A percentile compares a stretch with the other conserved stretches of the same genome.
phyloP scores from a whole-genome alignment of 768 basidiomycete species.

The Pleurotus pulmonarius region DNA sequence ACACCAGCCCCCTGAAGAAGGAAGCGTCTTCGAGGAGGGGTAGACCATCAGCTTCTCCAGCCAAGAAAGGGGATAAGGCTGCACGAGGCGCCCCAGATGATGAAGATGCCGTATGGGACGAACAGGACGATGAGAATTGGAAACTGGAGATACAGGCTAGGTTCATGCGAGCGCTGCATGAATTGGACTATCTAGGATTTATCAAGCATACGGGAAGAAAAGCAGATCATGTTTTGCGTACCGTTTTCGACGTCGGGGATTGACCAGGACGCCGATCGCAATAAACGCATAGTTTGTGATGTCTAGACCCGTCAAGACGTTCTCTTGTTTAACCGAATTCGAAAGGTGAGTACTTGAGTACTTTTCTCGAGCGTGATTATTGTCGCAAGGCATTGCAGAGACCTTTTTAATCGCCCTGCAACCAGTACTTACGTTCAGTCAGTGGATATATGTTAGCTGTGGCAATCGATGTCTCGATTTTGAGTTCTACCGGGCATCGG shows the following conservation, averaged over 20 bases:
- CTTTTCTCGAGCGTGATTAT: too few species aligned
- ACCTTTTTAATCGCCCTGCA: too few species aligned
- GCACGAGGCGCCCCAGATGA: conserved; percentile 18
- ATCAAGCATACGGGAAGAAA: conserved; percentile 78
- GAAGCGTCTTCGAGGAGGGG: conserved; percentile 14
- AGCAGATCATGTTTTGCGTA: conserved; percentile 69
- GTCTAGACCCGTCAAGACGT: too few species aligned
- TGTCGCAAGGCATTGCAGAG: too few species aligned
- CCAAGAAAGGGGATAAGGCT: conserved; percentile 23
- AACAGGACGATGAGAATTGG: conserved; percentile 47
- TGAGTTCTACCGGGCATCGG: too few species aligned
- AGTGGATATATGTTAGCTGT: too few species aligned
- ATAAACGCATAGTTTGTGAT: too few species aligned
- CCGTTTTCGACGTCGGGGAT: conserved; percentile 54
- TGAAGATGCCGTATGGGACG: conserved; percentile 24
- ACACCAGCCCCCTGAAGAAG: neutral
- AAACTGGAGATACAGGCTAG: conserved; percentile 67
- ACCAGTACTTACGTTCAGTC: too few species aligned
- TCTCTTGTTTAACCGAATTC: too few species aligned
- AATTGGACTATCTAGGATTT: conserved; percentile 77
- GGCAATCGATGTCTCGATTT: too few species aligned
- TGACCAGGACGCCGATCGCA: neutral
- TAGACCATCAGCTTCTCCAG: conserved; percentile 11
- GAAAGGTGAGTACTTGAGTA: too few species aligned
- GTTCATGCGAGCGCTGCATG: conserved; percentile 77